phyloP scores from a whole-genome alignment of 345 rosid genomes.

The Aegle marmelos region DNA sequence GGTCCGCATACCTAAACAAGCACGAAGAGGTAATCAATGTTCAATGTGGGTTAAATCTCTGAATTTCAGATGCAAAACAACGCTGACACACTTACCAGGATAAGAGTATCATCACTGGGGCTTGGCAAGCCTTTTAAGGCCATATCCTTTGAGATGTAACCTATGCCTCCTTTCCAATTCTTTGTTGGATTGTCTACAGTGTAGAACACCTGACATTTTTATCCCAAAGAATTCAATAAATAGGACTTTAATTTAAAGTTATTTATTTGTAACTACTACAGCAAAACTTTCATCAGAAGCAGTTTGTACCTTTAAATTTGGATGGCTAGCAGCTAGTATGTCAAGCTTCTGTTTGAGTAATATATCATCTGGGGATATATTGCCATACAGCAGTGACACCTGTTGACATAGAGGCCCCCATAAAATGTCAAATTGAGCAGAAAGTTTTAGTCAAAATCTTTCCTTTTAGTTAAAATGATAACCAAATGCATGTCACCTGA shows the following conservation, averaged over 20 bases:
- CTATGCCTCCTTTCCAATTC: conserved; percentile 90
- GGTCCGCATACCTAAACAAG: conserved; percentile 85
- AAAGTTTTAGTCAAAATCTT: background rate
- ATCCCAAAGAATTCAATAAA: background rate
- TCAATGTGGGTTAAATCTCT: background rate
- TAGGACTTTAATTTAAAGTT: background rate
- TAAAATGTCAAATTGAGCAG: background rate
- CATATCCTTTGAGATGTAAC: conserved; percentile 81
- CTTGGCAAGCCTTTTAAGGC: conserved; percentile 72
- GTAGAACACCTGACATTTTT: conserved; percentile 58
- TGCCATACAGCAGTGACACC: conserved; percentile 83
- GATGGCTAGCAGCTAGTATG: conserved; percentile 69
- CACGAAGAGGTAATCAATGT: background rate
- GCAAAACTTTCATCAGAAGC: background rate
- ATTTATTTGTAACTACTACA: background rate
- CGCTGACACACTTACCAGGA: conserved; percentile 57
- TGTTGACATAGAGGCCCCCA: conserved; percentile 23
- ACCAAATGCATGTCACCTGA: conserved; percentile 43
- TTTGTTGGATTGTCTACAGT: conserved; percentile 84
- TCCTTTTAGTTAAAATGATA: background rate
- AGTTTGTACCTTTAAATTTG: conserved; percentile 71
- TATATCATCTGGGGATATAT: conserved; percentile 93
- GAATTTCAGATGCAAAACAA: conserved; percentile 11
- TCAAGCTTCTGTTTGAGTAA: conserved; percentile 89
- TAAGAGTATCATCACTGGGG: conserved; percentile 77